Evolutionary conservation across 1,139 yeast genomes (phyloP), one percentile per base, ranked within the genome.

Genomic region (Nakaseomyces delphensis): DNA sequence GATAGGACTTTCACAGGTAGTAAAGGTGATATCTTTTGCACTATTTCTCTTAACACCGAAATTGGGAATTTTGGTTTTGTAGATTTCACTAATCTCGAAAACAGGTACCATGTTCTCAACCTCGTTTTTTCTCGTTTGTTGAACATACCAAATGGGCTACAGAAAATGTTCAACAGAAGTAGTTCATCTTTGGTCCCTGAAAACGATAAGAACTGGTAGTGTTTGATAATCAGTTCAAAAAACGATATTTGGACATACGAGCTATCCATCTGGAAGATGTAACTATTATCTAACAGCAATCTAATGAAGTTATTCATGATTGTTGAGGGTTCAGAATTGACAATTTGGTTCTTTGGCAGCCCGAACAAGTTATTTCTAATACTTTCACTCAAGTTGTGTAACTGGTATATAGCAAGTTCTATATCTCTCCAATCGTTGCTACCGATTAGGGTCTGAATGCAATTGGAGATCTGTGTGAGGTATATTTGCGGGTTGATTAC

Each of bases 71-170:
- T 66, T 24, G 89, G 86, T 57, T 79, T 83, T 2, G 91, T 80
- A 39, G 81, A 66, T 59, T 83, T 86, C 52, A 89, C 72, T 55
- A 87, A 84, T 58, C 95, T 75, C 56, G 81, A 81, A 53, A 91
- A 84, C 49, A 89, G 68, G 60, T 86, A 91, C 96, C 98, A 91
- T 41, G 93, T 73, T 61, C 97, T 77, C 45, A 79, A 71, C 54
- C 89, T 78, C 9, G 89, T 96, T 49, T 77, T 79, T 46, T 76
- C 81, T 49, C 73, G 70, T 3, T 72, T 68, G 62, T 82, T 85
- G 60, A 85, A 87, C 47, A 91, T 74, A 11, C 96, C 97, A 52
- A 79, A 70, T 23, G 79, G 79, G 29, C 91, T 79, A 38, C 87
- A 77, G 60, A 91, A 91, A 23, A 83, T 73, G 51, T 83, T 83